Evolutionary conservation across 148 eudicot genomes (phyloP).

Genomic region (Beta vulgaris): DNA sequence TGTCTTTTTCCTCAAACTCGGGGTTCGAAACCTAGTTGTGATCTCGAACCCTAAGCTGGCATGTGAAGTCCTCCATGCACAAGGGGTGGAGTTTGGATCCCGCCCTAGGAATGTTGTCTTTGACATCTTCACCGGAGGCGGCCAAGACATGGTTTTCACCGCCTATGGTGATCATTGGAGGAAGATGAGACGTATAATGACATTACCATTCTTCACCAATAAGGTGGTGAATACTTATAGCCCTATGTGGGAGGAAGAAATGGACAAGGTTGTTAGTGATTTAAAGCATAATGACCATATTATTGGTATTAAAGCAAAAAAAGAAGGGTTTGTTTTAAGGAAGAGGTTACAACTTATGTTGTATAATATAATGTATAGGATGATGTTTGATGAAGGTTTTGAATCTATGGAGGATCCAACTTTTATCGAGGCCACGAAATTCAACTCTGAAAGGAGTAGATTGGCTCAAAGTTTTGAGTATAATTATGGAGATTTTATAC

Average conservation of each 20-base stretch:
- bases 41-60: slow-evolving; percentile 52
- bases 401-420: slow-evolving; percentile 39
- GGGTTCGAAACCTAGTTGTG: slow-evolving; percentile 44
- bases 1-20: slow-evolving; percentile 41
- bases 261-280: slow-evolving; percentile 38
- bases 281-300: slow-evolving; percentile 26
- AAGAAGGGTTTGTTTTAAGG: slow-evolving; percentile 45
- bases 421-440: slow-evolving; percentile 37
- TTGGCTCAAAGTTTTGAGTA: slow-evolving; percentile 58
- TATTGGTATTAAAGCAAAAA: slow-evolving; percentile 16
- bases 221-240: slow-evolving; percentile 47
- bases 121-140: slow-evolving; percentile 54
- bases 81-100: slow-evolving; percentile 59
- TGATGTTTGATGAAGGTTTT: slow-evolving; percentile 51
- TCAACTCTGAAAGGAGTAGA: slow-evolving; percentile 49
- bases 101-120: slow-evolving; percentile 54
- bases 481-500: slow-evolving; percentile 58
- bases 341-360: slow-evolving; percentile 50
- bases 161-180: slow-evolving; percentile 55
- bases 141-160: slow-evolving; percentile 61
- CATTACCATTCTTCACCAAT: slow-evolving; percentile 58
- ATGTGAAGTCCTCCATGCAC: slow-evolving; percentile 43
- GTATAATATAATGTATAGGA: slow-evolving; percentile 50
- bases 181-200: slow-evolving; percentile 57
- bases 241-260: slow-evolving; percentile 46